These are phyloP conservation scores for Fibroporia radiculosa DNA, from an alignment of 768 basidiomycete genomes.

Conservation along the genomic window DNA sequence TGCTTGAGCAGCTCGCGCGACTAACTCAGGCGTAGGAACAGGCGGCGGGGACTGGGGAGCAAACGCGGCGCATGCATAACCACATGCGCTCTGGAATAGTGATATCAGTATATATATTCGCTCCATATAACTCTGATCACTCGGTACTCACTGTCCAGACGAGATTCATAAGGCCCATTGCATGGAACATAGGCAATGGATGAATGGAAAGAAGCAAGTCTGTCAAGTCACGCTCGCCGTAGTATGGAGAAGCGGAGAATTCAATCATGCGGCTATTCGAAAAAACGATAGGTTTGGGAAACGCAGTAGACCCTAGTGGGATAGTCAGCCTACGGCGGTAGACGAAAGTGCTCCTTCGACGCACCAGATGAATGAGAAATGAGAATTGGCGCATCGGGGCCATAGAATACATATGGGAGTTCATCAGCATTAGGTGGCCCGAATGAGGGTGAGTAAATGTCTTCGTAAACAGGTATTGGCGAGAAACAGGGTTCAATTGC, in stretches of 20 bases:
- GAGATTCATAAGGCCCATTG: background rate
- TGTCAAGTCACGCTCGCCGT: constrained; percentile 2
- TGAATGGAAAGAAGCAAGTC: background rate
- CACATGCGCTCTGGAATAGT: constrained; percentile 6
- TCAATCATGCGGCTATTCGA: constrained; percentile 12
- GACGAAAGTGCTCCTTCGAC: background rate
- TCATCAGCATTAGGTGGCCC: constrained; percentile 6
- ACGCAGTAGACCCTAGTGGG: constrained; percentile 11
- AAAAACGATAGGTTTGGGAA: constrained; percentile 14
- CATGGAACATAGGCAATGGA: constrained; percentile 4
- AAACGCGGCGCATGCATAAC: constrained; percentile 13
- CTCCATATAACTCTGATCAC: background rate
- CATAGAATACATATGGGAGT: background rate
- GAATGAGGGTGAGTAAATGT: background rate
- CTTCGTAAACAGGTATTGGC: constrained; percentile 12
- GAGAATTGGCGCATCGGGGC: constrained; percentile 6
- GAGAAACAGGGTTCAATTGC: constrained; percentile 2
- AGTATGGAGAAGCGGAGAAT: constrained; percentile 8
- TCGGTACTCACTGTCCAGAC: background rate
- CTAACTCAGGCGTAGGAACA: constrained; percentile 13
- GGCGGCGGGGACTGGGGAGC: constrained; percentile 15
- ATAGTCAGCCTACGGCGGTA: background rate
- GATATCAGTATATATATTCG: background rate
- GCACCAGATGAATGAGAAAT: constrained; percentile 16
- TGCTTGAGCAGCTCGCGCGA: constrained; percentile 6